Percentiles rank a stretch among this genome's conserved stretches.
Conservation (phyloP, 176 grass and related monocot genomes). For the Carex parvula region DNA sequence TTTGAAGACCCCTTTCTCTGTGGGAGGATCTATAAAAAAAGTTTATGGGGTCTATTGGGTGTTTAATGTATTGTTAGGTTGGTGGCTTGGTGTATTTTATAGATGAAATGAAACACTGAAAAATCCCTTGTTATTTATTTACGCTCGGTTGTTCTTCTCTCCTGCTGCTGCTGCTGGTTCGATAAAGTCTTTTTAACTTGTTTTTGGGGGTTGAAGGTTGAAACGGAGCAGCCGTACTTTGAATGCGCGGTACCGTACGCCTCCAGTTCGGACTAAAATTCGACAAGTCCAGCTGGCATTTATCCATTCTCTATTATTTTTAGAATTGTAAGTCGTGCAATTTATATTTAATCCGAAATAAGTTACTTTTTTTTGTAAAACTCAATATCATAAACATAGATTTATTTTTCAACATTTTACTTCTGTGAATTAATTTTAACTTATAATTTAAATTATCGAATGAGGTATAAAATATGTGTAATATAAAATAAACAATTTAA, state of each 20-base stretch:
- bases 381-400: no score
- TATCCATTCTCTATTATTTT: background rate
- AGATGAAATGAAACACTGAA: background rate
- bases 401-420: no score
- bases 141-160: background rate
- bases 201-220: background rate
- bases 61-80: background rate
- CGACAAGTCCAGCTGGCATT: background rate
- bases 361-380: no score
- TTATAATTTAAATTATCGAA: no score
- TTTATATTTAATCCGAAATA: background rate
- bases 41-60: no score
- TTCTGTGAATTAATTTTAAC: no score
- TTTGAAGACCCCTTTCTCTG: background rate
- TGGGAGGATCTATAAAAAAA: background rate
- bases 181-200: background rate
- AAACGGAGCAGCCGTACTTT: background rate
- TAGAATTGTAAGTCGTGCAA: background rate
- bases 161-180: background rate
- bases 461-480: no score
- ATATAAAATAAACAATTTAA: no score
- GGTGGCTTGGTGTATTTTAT: background rate
- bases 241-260: background rate
- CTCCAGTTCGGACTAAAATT: slow-evolving; percentile 8
- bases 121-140: background rate